These are phyloP conservation scores for Acarospora socialis DNA, from an alignment of 2,329 filamentous ascomycete genomes.

Conservation along the genomic window DNA sequence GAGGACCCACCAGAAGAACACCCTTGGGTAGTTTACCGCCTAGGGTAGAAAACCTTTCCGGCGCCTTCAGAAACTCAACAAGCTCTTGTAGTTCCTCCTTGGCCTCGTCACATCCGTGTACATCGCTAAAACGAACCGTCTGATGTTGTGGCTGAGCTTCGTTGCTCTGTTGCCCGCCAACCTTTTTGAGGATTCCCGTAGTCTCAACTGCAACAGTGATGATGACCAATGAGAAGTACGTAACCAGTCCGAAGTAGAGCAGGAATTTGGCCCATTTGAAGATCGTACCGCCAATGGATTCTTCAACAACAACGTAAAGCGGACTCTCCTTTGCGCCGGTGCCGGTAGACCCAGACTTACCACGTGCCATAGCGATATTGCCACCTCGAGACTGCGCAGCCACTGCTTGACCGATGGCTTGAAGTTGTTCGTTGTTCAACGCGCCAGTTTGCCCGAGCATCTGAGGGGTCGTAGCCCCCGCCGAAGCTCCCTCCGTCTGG, in stretches of 20 bases:
- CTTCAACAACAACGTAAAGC: constrained; percentile 92
- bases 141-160: constrained; percentile 90
- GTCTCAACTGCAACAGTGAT: constrained; percentile 74
- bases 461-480: constrained; percentile 10
- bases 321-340: constrained; percentile 67
- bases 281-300: constrained; percentile 61
- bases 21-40: constrained; percentile 96
- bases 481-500: constrained; percentile 19
- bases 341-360: constrained; percentile 32
- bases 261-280: constrained; percentile 91
- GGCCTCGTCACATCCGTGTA: constrained; percentile 94
- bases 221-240: constrained; percentile 64
- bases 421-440: constrained; percentile 49
- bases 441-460: constrained; percentile 25
- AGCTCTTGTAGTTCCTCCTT: constrained; percentile 97
- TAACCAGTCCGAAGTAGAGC: constrained; percentile 60
- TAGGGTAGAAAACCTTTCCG: constrained; percentile 81
- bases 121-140: constrained; percentile 78
- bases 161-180: constrained; percentile 54
- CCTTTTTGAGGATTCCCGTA: constrained; percentile 64
- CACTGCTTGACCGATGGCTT: constrained; percentile 69
- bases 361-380: constrained; percentile 43
- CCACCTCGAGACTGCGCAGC: constrained; percentile 56
- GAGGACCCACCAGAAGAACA: constrained; percentile 85
- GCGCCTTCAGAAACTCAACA: constrained; percentile 89